Conservation (phyloP, 306 rosid genomes). For the Rosa rugosa region DNA sequence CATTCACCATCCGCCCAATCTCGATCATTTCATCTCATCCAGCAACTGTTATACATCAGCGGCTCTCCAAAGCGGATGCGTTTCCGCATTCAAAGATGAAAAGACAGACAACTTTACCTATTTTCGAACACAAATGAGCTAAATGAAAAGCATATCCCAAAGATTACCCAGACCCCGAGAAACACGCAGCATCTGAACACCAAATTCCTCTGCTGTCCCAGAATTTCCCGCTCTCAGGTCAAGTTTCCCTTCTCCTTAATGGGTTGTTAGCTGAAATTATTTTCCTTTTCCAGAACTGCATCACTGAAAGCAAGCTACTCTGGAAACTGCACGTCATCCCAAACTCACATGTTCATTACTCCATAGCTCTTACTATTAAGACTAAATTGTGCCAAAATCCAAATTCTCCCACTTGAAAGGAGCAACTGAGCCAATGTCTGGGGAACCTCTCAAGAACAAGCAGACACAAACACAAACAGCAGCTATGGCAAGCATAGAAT, state of each 20-base stretch:
- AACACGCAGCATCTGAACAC: constrained; percentile 10
- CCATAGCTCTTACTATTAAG: constrained; percentile 18
- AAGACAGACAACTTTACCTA: constrained; percentile 14
- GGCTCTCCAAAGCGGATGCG: constrained; percentile 3
- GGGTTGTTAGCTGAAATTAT: background rate
- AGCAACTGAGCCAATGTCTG: constrained; percentile 63
- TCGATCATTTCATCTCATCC: constrained; percentile 20
- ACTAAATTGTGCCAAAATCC: constrained; percentile 63
- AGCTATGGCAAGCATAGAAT: constrained; percentile 80
- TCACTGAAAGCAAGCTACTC: background rate
- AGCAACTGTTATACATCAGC: constrained; percentile 9
- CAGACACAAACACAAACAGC: constrained; percentile 97
- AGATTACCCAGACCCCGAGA: constrained; percentile 21
- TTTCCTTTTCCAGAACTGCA: background rate
- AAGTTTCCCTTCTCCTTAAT: background rate
- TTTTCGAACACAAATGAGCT: constrained; percentile 14
- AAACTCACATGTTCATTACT: constrained; percentile 13
- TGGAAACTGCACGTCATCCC: constrained; percentile 9
- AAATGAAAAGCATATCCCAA: constrained; percentile 21
- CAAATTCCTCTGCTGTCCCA: background rate
- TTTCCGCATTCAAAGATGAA: constrained; percentile 15
- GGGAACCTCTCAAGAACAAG: constrained; percentile 71
- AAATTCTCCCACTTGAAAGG: constrained; percentile 89
- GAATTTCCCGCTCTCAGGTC: background rate
- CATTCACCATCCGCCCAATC: background rate